These are phyloP conservation scores for Eucalyptus cladocalyx DNA, from an alignment of 345 rosid species.

Conservation along the genomic window DNA sequence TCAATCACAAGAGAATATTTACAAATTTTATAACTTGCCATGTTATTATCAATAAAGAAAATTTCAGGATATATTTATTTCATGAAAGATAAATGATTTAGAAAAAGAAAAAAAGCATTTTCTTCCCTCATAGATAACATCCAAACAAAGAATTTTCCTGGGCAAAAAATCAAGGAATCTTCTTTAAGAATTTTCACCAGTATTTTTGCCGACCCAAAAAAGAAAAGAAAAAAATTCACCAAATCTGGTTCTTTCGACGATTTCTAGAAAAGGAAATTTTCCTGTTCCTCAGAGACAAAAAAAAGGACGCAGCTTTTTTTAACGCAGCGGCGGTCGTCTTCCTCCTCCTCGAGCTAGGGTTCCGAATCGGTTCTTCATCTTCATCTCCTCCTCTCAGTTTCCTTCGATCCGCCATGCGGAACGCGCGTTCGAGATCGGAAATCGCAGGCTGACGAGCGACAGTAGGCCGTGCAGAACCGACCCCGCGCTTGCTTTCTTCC, in stretches of 20 bases:
- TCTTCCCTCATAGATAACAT: accelerated
- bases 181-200: neutral
- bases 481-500: neutral
- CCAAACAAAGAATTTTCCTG: neutral
- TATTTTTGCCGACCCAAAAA: neutral
- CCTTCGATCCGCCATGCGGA: neutral
- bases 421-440: neutral
- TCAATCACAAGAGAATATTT: neutral
- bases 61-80: neutral
- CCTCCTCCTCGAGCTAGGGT: neutral
- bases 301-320: neutral
- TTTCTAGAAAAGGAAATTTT: neutral
- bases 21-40: accelerated
- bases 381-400: neutral
- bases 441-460: neutral
- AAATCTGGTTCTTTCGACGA: neutral
- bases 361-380: neutral
- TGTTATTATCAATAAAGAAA: neutral
- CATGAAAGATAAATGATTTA: neutral
- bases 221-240: neutral
- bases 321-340: neutral
- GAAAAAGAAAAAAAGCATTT: neutral
- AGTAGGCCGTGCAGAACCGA: neutral
- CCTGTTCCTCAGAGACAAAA: neutral
- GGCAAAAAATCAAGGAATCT: neutral